Conservation (phyloP, 345 rosid genomes). For the Tarenaya hassleriana region DNA sequence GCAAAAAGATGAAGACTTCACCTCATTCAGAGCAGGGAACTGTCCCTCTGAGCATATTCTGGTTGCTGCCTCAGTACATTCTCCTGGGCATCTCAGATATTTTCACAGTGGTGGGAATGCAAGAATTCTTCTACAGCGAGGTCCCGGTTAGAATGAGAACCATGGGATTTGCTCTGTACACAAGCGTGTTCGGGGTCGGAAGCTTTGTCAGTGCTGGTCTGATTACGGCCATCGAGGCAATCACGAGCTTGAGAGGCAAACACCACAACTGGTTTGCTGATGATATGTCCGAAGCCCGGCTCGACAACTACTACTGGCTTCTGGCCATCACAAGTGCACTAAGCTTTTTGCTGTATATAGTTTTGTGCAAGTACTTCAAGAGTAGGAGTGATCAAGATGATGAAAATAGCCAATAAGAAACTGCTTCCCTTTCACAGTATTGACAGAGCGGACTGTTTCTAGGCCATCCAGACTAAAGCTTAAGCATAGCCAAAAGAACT, state of each 20-base stretch:
- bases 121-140: conserved; percentile 88
- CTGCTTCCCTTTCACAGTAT: neutral
- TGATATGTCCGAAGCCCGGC: conserved; percentile 76
- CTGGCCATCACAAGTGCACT: conserved; percentile 47
- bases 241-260: conserved; percentile 33
- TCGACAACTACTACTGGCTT: conserved; percentile 79
- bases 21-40: conserved; percentile 17
- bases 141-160: conserved; percentile 85
- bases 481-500: neutral
- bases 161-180: conserved; percentile 83
- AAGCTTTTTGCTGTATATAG: conserved; percentile 51
- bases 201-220: conserved; percentile 73
- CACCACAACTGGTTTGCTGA: conserved; percentile 72
- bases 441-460: neutral
- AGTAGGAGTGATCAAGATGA: conserved; percentile 32
- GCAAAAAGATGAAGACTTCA: conserved; percentile 20
- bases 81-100: conserved; percentile 79
- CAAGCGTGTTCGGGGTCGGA: conserved; percentile 92
- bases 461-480: neutral
- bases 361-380: conserved; percentile 48
- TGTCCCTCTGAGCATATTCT: conserved; percentile 62
- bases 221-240: conserved; percentile 53
- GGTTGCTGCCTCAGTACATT: conserved; percentile 85
- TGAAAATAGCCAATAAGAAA: conserved; percentile 23
- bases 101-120: conserved; percentile 96